Evolutionary conservation across 2,329 filamentous ascomycete species (phyloP), one percentile per base, ranked within the genome.

Genomic region (Aspergillus sp.): DNA sequence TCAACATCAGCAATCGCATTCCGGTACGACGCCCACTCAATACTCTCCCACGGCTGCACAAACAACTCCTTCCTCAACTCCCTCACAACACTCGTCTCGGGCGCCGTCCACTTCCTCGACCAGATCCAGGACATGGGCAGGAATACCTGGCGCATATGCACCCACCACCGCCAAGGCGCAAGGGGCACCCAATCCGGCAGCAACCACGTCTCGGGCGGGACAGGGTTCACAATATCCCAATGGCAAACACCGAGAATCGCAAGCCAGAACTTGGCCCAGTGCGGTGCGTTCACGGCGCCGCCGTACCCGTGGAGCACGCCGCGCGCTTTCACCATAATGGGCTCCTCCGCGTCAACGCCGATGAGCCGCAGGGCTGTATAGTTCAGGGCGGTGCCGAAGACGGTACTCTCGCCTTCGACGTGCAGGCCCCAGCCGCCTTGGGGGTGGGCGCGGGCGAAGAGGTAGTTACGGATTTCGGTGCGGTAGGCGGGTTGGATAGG

Each of bases 381-480:
- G 73, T 96, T 98, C 81, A 98, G 84, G 1, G 85, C 80, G 0
- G 91, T 97, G 8, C 95, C 95, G 65, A 98, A 96, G n/a, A 93
- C 92, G 0, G 90, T 92, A 70, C 90, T 96, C 65, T 96, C 90
- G 19, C 87, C 95, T 73, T 99, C 95, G 55, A 96, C 96, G 67
- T 99, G 95, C 37, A 99, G 78, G 0, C 95, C 95, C 95, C 95
- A 99, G 7, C 95, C 95, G n/a, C 95, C 93, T 73, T 98, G 91
- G 47, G 90, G 88, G 64, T 96, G 81, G 49, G 93, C 90, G 52
- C 92, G 87, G 4, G 91, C 90, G 68, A 91, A 90, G 1, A 99
- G 80, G 75, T 99, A 99, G 66, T 93, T 91, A 71, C 89, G 93
- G 70, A 99, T 96, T 74, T 96, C 95, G 40, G 86, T 90, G 21